Percentiles rank a stretch among this genome's conserved stretches.
phyloP scores from a whole-genome alignment of 164 flowering plant species.

The Stephania yunnanensis region DNA sequence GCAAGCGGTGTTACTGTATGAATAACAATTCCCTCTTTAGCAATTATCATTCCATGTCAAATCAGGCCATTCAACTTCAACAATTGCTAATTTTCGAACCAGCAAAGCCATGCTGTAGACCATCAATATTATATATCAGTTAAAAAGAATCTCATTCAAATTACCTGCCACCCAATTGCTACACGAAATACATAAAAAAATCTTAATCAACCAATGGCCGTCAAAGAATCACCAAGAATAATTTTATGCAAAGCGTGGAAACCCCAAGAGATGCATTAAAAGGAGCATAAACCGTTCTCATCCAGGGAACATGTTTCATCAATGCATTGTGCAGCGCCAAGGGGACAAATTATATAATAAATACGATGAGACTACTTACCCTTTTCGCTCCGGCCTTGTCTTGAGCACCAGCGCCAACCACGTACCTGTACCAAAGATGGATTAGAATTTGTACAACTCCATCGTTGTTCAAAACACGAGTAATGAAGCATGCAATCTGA shows the following conservation, averaged over 20 bases:
- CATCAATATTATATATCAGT: background rate
- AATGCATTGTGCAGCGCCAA: background rate
- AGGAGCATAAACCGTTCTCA: background rate
- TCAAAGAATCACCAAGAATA: background rate
- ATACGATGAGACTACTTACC: conserved; percentile 34
- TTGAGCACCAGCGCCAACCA: conserved; percentile 56
- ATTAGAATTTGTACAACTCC: background rate
- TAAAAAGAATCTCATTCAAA: background rate
- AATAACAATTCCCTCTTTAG: background rate
- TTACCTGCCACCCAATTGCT: background rate
- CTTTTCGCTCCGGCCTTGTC: conserved; percentile 81
- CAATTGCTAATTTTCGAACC: background rate
- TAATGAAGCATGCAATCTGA: background rate
- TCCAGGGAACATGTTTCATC: background rate
- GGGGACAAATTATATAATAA: background rate
- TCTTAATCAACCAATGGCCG: background rate
- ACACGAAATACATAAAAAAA: background rate
- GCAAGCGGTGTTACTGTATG: background rate
- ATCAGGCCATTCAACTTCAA: background rate
- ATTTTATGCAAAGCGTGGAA: background rate
- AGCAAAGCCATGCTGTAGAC: background rate
- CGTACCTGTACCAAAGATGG: conserved; percentile 39
- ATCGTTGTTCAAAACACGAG: background rate
- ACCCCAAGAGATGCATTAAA: background rate
- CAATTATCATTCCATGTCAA: background rate